Evolutionary conservation across 768 basidiomycete genomes (phyloP), one percentile per base, ranked within the genome.

Genomic region (Hortiboletus campestris): DNA sequence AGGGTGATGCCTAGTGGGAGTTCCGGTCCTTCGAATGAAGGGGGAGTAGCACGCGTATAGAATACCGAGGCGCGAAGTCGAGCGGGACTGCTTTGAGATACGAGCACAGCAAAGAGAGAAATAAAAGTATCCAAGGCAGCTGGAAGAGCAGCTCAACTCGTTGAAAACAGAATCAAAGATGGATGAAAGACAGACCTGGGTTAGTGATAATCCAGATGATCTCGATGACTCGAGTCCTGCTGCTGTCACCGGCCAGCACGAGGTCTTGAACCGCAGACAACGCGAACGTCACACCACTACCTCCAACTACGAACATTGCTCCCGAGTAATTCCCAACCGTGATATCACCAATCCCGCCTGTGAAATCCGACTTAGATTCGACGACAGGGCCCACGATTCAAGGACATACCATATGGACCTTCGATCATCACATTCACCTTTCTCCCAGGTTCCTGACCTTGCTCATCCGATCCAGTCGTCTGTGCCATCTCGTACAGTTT

Each of bases 261-360:
- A 93, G 75, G 50, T 91, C 88, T 55, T 86, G 80, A 12, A 87
- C 78, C 2, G 80, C 72, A 13, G 82, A 76, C 36, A 91, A 76
- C 0, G 80, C 81, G 57, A 86, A 89, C 0, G 88, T 83, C 63
- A 93, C 86, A 2, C 91, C 91, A 54, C 84, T 86, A 3, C 91
- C 91, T 4, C 88, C 91, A 17, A 79, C 84, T 16, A 91, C 68
- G 60, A 91, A 78, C 29, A 91, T 72, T 2, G 85, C 84, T 3
- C 81, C 81, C 0, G 86, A 85, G 69, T 82, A 91, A 58, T 82
- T 84, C 4, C 83, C 69, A 51, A 84, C 77, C 16, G 87, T 75
- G 6, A 77, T 79, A 62, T 88, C 79, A 6, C 86, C 77, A 35
- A 83, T 73, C 8, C 85, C 84, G 53, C 85, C 79, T 84, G 48